Evolutionary conservation across 2,329 filamentous ascomycete species (phyloP), one percentile per base, ranked within the genome.

Genomic region (Talaromyces pinophilus): DNA sequence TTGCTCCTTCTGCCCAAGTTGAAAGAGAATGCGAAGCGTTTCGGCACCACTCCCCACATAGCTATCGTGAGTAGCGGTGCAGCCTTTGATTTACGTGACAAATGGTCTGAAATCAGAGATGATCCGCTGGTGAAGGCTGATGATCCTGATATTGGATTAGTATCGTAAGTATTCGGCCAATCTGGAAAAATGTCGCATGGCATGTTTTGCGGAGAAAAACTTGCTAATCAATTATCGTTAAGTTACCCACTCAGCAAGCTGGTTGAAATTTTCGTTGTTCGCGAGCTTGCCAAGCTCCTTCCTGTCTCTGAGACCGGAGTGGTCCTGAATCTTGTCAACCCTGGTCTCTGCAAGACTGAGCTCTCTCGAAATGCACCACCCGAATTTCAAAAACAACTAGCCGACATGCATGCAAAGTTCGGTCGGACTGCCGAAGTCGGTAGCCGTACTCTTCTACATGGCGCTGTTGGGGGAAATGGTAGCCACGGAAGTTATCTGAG

Each of bases 231-330:
- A 38, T n/a, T 3, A 3, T 28, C 17, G 11, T 40, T 2, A 40
- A 71, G 72, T 57, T 79, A 79, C 61, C 73, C 74, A 33, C 68
- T 77, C 30, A 76, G 76, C 25, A 79, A 78, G 69, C 70, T 79
- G 19, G 68, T 79, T 62, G 74, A 76, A 59, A 71, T 76, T 19
- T 68, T 76, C 35, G 63, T 70, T 7, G 64, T 77, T 35, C 75
- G 74, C 19, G 70, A 74, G 57, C 70, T 79, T 2, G 76, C 72
- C 3, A 68, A 59, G 15, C 17, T 63, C 15, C 13, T 70, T 11
- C 69, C 72, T 4, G 71, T 74, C 66, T 44, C 70, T 68, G 33
- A 72, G 69, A 55, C 68, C 59, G 69, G 72, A 33, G 72, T 79
- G 8, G 72, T 78, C 35, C 62, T 79, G n/a, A 77, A 77, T 55